Conservation (phyloP, 371 early-diverging fungal species). For the Mycotypha africana region DNA sequence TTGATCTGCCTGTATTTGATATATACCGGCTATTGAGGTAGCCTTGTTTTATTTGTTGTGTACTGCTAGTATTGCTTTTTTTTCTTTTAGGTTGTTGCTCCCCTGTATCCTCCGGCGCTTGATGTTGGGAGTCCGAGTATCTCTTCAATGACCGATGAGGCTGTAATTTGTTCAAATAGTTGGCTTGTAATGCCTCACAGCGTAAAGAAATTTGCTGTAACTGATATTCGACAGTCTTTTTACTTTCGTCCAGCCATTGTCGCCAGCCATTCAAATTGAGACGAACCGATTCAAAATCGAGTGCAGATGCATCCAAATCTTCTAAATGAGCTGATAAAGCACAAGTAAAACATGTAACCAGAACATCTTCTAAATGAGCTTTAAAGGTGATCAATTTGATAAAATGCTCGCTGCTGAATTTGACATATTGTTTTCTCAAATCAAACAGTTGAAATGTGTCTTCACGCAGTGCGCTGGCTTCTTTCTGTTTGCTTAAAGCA, state of each 20-base stretch:
- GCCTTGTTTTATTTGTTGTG: too few relatives aligned
- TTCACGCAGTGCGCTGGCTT: conserved; percentile 62
- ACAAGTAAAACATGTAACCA: conserved; percentile 34
- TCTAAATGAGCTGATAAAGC: conserved; percentile 29
- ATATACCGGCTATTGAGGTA: conserved; percentile 27
- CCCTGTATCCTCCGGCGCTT: neutral
- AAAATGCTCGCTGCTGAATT: conserved; percentile 29
- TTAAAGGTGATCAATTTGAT: conserved; percentile 26
- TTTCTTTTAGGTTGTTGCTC: neutral
- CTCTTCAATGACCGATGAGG: conserved; percentile 29
- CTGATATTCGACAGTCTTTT: conserved; percentile 29
- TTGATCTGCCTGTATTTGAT: conserved; percentile 16
- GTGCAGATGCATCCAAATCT: conserved; percentile 23
- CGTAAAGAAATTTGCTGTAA: conserved; percentile 21
- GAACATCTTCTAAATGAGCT: conserved; percentile 25
- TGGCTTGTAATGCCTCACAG: conserved; percentile 21
- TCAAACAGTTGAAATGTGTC: conserved; percentile 69
- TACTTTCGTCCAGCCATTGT: conserved; percentile 33
- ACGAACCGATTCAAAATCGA: conserved; percentile 15
- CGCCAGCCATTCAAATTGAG: conserved; percentile 31
- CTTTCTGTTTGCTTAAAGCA: conserved; percentile 58
- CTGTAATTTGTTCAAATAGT: conserved; percentile 24
- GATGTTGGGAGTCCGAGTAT: conserved; percentile 16
- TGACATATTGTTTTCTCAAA: conserved; percentile 54
- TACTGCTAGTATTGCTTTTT: neutral